Conservation (phyloP, 306 rosid genomes). For the Vigna nakashimae region DNA sequence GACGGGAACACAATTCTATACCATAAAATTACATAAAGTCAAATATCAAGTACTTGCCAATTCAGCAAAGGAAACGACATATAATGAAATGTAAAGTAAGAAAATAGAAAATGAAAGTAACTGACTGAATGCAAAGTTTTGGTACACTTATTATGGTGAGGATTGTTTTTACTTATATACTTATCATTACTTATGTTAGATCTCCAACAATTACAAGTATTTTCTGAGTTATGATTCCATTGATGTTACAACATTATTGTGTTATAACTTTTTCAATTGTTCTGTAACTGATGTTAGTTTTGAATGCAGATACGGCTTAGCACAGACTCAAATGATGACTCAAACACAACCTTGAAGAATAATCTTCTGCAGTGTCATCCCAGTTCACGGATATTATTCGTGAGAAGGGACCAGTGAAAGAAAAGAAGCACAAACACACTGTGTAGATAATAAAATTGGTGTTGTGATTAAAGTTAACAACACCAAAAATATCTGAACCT, state of each 20-base stretch:
- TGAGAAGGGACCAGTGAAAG: slow-evolving; percentile 57
- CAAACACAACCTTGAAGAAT: slow-evolving; percentile 41
- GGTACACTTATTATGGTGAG: neutral
- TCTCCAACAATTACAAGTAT: neutral
- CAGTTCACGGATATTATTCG: slow-evolving; percentile 51
- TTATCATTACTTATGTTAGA: neutral
- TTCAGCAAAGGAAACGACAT: neutral
- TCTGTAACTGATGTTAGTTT: slow-evolving; percentile 16
- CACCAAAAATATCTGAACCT: slow-evolving; percentile 14
- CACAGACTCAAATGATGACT: slow-evolving; percentile 48
- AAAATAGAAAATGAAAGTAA: neutral
- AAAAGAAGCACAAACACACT: slow-evolving; percentile 27
- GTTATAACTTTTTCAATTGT: neutral
- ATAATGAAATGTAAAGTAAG: neutral
- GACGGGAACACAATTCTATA: slow-evolving; percentile 2
- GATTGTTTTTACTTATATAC: no score
- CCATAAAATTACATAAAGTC: slow-evolving; percentile 12
- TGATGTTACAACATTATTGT: neutral
- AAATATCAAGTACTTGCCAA: neutral
- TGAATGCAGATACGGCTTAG: slow-evolving; percentile 62
- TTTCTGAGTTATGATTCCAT: slow-evolving; percentile 12
- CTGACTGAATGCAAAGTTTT: neutral
- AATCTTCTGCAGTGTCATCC: slow-evolving; percentile 49
- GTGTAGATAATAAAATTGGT: slow-evolving; percentile 37
- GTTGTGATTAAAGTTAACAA: slow-evolving; percentile 9